Base-by-base conservation (phyloP, 306 rosid genomes). In the Medicago lupulina region DNA sequence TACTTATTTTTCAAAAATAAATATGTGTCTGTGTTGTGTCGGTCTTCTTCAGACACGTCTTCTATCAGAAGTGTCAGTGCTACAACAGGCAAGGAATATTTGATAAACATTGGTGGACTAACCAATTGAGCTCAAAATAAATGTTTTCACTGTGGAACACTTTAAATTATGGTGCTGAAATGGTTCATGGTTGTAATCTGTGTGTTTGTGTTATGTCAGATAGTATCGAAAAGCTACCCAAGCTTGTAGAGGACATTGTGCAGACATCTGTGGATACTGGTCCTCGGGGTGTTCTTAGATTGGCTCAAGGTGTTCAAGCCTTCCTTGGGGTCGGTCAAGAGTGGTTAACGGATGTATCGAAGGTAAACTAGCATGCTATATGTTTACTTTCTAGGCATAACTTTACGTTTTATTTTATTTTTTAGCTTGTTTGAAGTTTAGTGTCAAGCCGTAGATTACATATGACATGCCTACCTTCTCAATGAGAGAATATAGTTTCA, bases 261-360 rank as follows among this genome's bases (percentile, higher is more conserved):
- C 90, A 85, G 82, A 95, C 97, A 72, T 90, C 99, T 39, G 54
- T 92, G 40, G 70, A 82, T 67, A 95, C 99, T 1, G 99, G 97
- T 73, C 97, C 99, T 8, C 84, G 97, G 49, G 99, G 97, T 51
- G 91, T 90, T 58, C 39, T 92, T 23, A 87, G 97, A 82, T 64
- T 95, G 83, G 97, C 84, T 74, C 99, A 95, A 82, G 97, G 96
- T 17, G 81, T 95, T 81, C 97, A 90, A 84, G 99, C 92, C 15
- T 86, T 95, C 63, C 2, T 95, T 17, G 97, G 96, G 12, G 97
- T 95, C 59, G 93, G 99, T 74, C 87, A 93, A 67, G 99, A 95
- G 86, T 92, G 97, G 97, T 90, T 92, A 8, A 80, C 88, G 7
- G 97, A 92, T 77, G 76, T 86, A 18, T 87, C 99, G 34, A 89